Evolutionary conservation across 176 grass and related monocot species (phyloP).

Genomic region (Avena eriantha): DNA sequence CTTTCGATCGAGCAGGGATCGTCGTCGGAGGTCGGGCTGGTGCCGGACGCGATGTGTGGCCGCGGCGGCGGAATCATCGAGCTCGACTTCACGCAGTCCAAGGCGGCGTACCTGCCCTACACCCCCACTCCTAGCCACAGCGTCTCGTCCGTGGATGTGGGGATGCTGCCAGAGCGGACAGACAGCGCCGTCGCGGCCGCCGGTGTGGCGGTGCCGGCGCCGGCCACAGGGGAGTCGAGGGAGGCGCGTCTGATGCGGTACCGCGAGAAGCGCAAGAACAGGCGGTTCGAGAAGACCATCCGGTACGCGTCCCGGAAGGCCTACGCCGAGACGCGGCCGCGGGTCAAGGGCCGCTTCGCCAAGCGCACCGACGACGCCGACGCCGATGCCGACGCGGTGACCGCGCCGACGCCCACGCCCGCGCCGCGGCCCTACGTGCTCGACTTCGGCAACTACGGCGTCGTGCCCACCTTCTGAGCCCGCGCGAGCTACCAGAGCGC

Average conservation of each 20-base stretch:
- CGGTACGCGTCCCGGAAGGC: constrained; percentile 89
- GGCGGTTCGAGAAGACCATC: constrained; percentile 92
- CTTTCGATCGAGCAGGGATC: constrained; percentile 57
- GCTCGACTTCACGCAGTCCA: constrained; percentile 57
- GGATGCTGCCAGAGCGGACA: constrained; percentile 26
- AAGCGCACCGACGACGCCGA: constrained; percentile 61
- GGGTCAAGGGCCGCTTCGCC: constrained; percentile 86
- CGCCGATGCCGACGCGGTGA: background rate
- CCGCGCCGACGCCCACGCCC: constrained; percentile 12
- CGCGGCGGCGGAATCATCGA: constrained; percentile 44
- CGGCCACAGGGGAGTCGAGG: constrained; percentile 46
- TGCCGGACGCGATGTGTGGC: constrained; percentile 63
- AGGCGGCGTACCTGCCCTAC: constrained; percentile 51
- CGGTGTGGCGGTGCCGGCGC: background rate
- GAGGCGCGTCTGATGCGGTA: constrained; percentile 84
- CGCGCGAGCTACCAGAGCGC: too few species aligned
- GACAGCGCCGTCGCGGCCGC: background rate
- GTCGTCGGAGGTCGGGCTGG: constrained; percentile 71
- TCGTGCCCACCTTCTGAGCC: constrained; percentile 72
- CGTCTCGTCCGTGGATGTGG: constrained; percentile 30
- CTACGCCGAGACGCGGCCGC: constrained; percentile 78
- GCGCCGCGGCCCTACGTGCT: constrained; percentile 43
- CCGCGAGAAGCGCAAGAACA: constrained; percentile 86
- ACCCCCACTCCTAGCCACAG: constrained; percentile 38
- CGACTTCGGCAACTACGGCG: constrained; percentile 61